phyloP scores from a whole-genome alignment of 441 rosid species.

The Croton setiger region DNA sequence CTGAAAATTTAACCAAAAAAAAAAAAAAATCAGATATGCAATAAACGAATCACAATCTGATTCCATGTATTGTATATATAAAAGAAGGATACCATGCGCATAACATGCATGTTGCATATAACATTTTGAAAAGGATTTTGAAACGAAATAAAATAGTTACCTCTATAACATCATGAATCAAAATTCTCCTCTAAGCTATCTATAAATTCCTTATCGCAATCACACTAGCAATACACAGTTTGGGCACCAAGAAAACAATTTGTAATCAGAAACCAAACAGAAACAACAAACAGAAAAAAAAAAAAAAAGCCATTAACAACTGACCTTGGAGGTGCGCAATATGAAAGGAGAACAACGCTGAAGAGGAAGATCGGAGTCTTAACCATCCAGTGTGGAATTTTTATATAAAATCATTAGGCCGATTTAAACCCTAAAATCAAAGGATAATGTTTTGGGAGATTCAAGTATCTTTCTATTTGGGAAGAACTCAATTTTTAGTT shows the following conservation, averaged over 20 bases:
- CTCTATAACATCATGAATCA: neutral
- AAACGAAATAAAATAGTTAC: neutral
- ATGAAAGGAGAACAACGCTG: neutral
- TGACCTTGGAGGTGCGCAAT: neutral
- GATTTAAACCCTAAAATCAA: neutral
- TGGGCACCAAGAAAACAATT: too few species aligned
- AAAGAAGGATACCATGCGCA: neutral
- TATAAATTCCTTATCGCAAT: neutral
- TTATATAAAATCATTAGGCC: neutral
- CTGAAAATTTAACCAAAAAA: slow-evolving; percentile 7
- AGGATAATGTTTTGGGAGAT: neutral
- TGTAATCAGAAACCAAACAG: neutral
- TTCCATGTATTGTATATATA: neutral
- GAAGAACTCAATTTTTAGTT: too few species aligned
- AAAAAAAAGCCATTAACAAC: neutral
- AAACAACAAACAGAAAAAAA: neutral
- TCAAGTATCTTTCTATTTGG: too few species aligned
- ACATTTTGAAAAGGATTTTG: neutral
- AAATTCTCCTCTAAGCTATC: neutral
- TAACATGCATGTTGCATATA: neutral
- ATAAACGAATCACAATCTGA: neutral
- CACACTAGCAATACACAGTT: neutral
- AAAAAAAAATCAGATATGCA: neutral
- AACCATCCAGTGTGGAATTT: neutral
- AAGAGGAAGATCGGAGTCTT: neutral